Percentiles rank a stretch among this genome's conserved stretches.
Evolutionary conservation across 1,284 basidiomycete genomes (phyloP).

Genomic region (Sanghuangporus sanghuang): DNA sequence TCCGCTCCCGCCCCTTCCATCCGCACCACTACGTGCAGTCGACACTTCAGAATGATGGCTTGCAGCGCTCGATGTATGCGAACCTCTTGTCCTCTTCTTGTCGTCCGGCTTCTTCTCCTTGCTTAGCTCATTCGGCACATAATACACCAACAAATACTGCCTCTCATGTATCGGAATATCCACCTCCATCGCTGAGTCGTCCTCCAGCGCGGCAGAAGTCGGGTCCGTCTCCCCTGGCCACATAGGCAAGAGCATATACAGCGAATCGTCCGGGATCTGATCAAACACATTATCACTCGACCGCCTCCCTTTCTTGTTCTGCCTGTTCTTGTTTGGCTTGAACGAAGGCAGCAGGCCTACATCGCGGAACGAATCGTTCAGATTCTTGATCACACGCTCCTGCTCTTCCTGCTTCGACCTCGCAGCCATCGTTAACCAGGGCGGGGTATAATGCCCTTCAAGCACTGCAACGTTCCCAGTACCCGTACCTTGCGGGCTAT

Average conservation of each 20-base stretch:
- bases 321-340: conserved; percentile 24
- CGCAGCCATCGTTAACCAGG: conserved; percentile 63
- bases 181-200: conserved; percentile 31
- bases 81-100: conserved; percentile 33
- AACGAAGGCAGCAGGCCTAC: conserved; percentile 66
- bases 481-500: background rate
- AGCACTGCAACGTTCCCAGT: conserved; percentile 25
- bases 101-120: conserved; percentile 29
- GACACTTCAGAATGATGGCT: conserved; percentile 27
- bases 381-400: conserved; percentile 58
- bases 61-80: conserved; percentile 29
- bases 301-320: conserved; percentile 14
- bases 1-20: too few species aligned
- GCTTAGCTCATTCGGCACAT: conserved; percentile 43
- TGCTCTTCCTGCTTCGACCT: conserved; percentile 61
- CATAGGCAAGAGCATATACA: conserved; percentile 78
- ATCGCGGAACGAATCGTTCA: conserved; percentile 72
- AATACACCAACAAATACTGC: conserved; percentile 70
- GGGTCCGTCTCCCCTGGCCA: conserved; percentile 73
- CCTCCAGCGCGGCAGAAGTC: conserved; percentile 25
- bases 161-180: conserved; percentile 46
- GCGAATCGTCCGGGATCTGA: conserved; percentile 55
- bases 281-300: conserved; percentile 47
- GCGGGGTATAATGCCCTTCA: conserved; percentile 47
- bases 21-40: conserved; percentile 1